Evolutionary conservation across 2,329 filamentous ascomycete species (phyloP), one percentile per base, ranked within the genome.

Genomic region (Myriosclerotinia curreyana): DNA sequence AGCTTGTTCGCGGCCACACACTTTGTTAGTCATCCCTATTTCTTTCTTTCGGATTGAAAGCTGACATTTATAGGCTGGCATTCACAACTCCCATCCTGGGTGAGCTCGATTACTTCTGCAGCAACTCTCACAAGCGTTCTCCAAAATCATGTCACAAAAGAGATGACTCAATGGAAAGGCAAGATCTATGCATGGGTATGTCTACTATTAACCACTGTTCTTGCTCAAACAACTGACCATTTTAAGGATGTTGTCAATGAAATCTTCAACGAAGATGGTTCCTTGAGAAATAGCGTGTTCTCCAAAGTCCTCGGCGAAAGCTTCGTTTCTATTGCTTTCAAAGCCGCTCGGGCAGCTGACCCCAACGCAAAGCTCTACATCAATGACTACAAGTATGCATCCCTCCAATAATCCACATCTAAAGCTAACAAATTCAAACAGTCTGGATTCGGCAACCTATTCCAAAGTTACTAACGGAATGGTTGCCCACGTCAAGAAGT

Each of bases 301-400:
- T 87, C 79, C 70, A 80, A 83, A 34, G 83, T 91, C 2, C 81
- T 91, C 5, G 88, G 88, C 52, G 87, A 90, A 76, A 82, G 83
- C 74, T 91, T 88, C 72, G 84, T 92, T 61, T 78, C 79, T 28
- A 87, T 89, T 70, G 88, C 88, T 44, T 92, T 91, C 77, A 80
- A 83, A 60, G 84, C 88, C 14, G 89, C 89, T 25, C 82, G 83
- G 60, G 79, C 80, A 11, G 87, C 86, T 17, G 89, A 91, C 74
- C 86, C 88, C 2, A 71, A 76, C 64, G 87, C 86, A 3, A 88
- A 87, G 76, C 80, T 92, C 48, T 92, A 90, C 79, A 89, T 91
- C 77, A 92, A 92, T 76, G 88, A 92, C 74, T 85, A 82, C 76
- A 89, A 89, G 69, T 71, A 66, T 6, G 31, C 51, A 31, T 22